These are phyloP conservation scores for Hawksworthiomyces lignivorus DNA, from an alignment of 2,329 filamentous ascomycete genomes.

Conservation along the genomic window DNA sequence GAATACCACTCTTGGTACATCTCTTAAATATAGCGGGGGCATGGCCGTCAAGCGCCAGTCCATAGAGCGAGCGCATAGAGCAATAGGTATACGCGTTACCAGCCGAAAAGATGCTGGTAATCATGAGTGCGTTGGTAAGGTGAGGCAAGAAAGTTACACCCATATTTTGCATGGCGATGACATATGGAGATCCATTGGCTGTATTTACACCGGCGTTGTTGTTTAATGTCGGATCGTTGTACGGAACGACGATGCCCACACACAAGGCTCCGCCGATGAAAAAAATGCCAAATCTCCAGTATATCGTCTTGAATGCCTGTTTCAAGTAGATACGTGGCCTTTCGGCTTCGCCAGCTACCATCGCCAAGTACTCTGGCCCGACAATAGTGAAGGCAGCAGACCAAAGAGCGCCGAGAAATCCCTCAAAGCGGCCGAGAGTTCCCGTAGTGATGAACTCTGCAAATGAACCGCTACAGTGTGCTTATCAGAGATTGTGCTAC, in stretches of 20 bases:
- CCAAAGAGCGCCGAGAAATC: conserved; percentile 20
- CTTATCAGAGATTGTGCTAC: too few relatives aligned
- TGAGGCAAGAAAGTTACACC: conserved; percentile 42
- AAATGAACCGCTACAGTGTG: conserved; percentile 35
- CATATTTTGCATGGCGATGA: conserved; percentile 44
- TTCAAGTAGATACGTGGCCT: conserved; percentile 60
- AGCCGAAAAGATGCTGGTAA: conserved; percentile 48
- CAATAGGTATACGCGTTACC: conserved; percentile 50
- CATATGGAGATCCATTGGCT: conserved; percentile 37
- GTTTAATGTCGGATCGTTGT: conserved; percentile 38
- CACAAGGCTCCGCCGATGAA: conserved; percentile 57
- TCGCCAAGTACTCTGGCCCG: conserved; percentile 55
- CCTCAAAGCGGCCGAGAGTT: conserved; percentile 25
- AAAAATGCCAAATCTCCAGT: conserved; percentile 61
- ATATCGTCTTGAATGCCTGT: conserved; percentile 58
- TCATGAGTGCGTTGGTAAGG: conserved; percentile 53
- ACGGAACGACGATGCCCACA: conserved; percentile 59
- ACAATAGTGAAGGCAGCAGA: conserved; percentile 30
- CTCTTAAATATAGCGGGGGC: conserved; percentile 28
- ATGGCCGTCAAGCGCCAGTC: conserved; percentile 29
- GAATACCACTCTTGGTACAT: conserved; percentile 27
- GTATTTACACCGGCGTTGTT: conserved; percentile 27
- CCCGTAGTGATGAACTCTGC: conserved; percentile 26
- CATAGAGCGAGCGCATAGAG: conserved; percentile 30
- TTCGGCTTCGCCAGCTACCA: conserved; percentile 60